phyloP scores from a whole-genome alignment of 2,329 filamentous ascomycete genomes.

The Rutstroemia sp. region DNA sequence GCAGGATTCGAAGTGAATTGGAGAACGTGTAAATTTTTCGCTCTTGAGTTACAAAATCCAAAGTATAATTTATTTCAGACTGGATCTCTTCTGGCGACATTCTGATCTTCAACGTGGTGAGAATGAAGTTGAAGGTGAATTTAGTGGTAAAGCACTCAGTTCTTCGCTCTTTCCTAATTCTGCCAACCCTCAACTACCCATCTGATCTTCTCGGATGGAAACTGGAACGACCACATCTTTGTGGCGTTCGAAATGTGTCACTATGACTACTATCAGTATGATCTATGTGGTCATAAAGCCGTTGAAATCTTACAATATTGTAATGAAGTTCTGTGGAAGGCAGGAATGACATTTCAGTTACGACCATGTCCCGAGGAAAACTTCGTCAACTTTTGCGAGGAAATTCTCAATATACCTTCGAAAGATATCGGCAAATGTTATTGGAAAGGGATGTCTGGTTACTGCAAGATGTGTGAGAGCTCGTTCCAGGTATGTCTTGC shows the following conservation, averaged over 20 bases:
- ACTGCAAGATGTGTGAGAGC: slow-evolving; percentile 9
- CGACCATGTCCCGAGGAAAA: slow-evolving; percentile 2
- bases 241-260: slow-evolving; percentile 11
- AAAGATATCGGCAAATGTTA: background rate
- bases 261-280: slow-evolving; percentile 7
- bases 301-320: slow-evolving; percentile 13
- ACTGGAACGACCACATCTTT: background rate
- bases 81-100: background rate
- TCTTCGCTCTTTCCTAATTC: background rate
- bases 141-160: background rate
- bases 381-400: background rate
- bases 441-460: slow-evolving; percentile 8
- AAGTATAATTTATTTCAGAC: too few relatives aligned
- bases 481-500: slow-evolving; percentile 1
- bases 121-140: background rate
- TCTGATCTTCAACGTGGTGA: background rate
- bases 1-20: slow-evolving; percentile 28
- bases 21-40: slow-evolving; percentile 7
- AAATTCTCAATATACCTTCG: background rate
- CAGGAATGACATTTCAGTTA: slow-evolving; percentile 6
- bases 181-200: background rate
- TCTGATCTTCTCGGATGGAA: background rate
- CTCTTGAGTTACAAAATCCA: too few relatives aligned
- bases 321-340: slow-evolving; percentile 4
- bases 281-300: slow-evolving; percentile 9